Percentiles rank a stretch among this genome's conserved stretches.
These are phyloP conservation scores for Mycena rebaudengoi DNA, from an alignment of 768 basidiomycete genomes.

Conservation along the genomic window DNA sequence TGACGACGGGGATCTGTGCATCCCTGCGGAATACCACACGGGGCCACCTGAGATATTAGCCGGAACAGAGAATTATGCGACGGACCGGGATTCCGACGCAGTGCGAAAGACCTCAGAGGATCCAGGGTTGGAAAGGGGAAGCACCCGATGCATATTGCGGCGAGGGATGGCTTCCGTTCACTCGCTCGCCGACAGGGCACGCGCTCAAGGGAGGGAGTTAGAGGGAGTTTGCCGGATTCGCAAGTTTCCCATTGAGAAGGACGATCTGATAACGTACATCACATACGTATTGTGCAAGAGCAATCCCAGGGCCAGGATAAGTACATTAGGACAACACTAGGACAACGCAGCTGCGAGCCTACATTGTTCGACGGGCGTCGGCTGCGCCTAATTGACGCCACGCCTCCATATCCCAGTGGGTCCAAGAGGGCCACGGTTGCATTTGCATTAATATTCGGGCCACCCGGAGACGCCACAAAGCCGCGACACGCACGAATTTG, in stretches of 20 bases:
- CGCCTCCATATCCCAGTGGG: constrained; percentile 10
- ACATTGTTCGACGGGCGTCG: constrained; percentile 12
- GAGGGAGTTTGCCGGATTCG: neutral
- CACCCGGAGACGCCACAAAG: too few species aligned
- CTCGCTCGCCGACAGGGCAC: constrained; percentile 10
- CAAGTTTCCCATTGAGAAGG: neutral
- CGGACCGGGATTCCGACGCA: constrained; percentile 14
- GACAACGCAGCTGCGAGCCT: constrained; percentile 9
- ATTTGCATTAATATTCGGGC: too few species aligned
- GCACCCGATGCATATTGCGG: too few species aligned
- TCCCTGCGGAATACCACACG: neutral
- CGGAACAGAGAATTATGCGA: neutral
- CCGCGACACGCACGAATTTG: too few species aligned
- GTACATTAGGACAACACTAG: constrained; percentile 2
- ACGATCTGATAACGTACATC: constrained; percentile 15
- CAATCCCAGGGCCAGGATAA: constrained; percentile 16
- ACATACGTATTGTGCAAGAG: too few species aligned
- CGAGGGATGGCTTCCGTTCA: too few species aligned
- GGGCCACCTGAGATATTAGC: constrained; percentile 10
- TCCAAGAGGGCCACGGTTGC: too few species aligned
- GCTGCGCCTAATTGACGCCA: neutral
- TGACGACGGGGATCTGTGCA: constrained; percentile 12
- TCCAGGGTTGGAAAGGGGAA: neutral
- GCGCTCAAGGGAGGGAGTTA: neutral
- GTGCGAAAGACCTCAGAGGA: neutral